Evolutionary conservation across 202 grass and related monocot genomes (phyloP), one percentile per base, ranked within the genome.

Genomic region (Hordeum pubiflorum): DNA sequence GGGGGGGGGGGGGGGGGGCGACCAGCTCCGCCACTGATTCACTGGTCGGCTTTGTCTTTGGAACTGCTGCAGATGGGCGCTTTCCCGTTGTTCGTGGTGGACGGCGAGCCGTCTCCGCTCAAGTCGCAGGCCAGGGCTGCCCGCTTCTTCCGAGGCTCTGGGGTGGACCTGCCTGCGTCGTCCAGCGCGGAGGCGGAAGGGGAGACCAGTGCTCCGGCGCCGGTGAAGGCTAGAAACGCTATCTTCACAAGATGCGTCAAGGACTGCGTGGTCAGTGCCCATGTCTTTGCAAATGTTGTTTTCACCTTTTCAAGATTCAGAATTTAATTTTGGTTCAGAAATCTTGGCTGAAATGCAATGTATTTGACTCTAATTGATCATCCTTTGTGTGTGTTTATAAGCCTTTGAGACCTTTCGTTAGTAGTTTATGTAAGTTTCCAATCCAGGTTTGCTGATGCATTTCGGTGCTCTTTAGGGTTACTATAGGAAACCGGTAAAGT

Each of bases 51-150:
- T 24, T 69, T 71, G n/a, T 20, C 26, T 65, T 57, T 66, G 6
- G 40, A 27, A 77, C 4, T 58, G 12, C 69, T 81, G 71, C 71
- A 98, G 96, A 93, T 95, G 90, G 96, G 96, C 14, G 96, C 85
- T 29, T 95, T 91, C 69, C 96, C 96, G 18, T 90, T 98, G 43
- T 98, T 98, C 79, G 92, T 98, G 29, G 89, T 93, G 34, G 96
- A 98, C 43, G 96, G 96, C 10, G 62, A 86, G 26, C 92, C 96
- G 29, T 98, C 92, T 33, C 85, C 92, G 27, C 84, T 98, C 58
- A 93, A 98, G 87, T 58, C 82, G 5, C 79, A 93, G 79, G 96
- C 89, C 57, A 98, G 96, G 86, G 86, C 90, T 1, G 89, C 89
- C 32, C 90, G 96, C 24, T 98, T 98, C 88, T 95, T 93, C 82